Evolutionary conservation across 2,329 filamentous ascomycete genomes (phyloP).

Genomic region (Aspergillus sp.): DNA sequence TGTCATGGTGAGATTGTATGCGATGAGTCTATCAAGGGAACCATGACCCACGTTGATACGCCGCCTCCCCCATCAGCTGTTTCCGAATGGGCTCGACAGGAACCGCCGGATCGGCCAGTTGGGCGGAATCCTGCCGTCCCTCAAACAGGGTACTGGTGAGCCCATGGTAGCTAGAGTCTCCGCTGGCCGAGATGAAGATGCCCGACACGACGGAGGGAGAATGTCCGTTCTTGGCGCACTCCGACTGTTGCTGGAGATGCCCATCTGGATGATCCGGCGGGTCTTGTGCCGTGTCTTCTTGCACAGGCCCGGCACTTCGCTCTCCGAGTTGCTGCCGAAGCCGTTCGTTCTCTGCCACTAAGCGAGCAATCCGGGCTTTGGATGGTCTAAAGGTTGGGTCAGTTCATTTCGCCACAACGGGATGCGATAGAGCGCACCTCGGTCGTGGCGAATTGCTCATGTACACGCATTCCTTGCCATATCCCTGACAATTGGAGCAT

Average conservation of each 20-base stretch:
- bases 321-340: not conserved
- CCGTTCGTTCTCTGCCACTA: not conserved
- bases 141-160: not conserved
- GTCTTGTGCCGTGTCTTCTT: not conserved
- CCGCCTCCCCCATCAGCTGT: not conserved
- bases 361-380: not conserved
- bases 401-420: not conserved
- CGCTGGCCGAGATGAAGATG: not conserved
- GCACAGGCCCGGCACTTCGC: not conserved
- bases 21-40: not conserved
- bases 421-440: no score
- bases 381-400: not conserved
- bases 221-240: no score
- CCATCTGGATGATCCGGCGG: not conserved
- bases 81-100: not conserved
- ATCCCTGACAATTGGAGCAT: not conserved
- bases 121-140: not conserved
- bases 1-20: not conserved
- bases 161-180: not conserved
- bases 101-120: not conserved
- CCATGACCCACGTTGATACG: not conserved
- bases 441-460: not conserved
- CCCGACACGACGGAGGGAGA: not conserved
- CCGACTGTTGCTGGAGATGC: not conserved
- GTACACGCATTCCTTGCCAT: not conserved